Evolutionary conservation across 495 filamentous ascomycete genomes (phyloP).

Genomic region (Pseudoneurospora amorphoporcata): DNA sequence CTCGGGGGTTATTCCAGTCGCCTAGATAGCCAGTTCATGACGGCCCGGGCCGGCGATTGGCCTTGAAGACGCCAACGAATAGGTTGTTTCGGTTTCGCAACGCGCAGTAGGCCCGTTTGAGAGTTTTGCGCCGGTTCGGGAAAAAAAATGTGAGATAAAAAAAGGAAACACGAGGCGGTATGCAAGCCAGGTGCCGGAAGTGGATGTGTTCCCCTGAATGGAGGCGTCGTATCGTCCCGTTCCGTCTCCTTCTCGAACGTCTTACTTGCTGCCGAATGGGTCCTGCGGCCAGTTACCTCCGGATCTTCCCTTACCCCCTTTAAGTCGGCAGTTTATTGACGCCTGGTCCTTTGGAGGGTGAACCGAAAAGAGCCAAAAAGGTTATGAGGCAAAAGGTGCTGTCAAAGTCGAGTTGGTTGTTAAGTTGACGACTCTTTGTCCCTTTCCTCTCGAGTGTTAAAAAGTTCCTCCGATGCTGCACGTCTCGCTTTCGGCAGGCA

Average conservation of each 20-base stretch:
- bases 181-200: background rate
- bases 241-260: background rate
- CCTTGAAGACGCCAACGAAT: background rate
- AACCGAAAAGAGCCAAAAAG: background rate
- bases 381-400: background rate
- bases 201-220: background rate
- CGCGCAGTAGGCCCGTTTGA: background rate
- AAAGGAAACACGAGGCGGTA: background rate
- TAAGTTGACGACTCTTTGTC: background rate
- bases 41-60: conserved; percentile 6
- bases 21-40: conserved; percentile 23
- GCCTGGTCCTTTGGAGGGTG: background rate
- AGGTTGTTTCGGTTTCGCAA: background rate
- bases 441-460: background rate
- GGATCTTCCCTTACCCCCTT: background rate
- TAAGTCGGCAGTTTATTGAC: background rate
- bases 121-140: background rate
- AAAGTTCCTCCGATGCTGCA: background rate
- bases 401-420: background rate
- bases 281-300: background rate
- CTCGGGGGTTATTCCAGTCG: conserved; percentile 8
- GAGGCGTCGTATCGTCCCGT: background rate
- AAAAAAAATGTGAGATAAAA: background rate
- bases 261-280: background rate
- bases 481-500: background rate